Evolutionary conservation across 768 basidiomycete species (phyloP).

Genomic region (Boletus barrowsii): DNA sequence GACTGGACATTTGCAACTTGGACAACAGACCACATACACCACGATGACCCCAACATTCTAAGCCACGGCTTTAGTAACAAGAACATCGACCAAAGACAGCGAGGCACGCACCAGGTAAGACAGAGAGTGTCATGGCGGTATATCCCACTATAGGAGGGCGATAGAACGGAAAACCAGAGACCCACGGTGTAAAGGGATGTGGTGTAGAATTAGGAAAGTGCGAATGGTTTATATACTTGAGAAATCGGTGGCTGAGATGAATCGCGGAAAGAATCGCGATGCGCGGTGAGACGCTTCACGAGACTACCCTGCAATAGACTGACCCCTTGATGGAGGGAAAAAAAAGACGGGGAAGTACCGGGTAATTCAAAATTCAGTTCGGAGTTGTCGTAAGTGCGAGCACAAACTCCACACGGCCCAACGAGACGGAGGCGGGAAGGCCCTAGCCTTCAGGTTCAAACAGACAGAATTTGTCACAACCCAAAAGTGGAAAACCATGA

Average conservation of each 20-base stretch:
- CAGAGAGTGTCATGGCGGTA: conserved; percentile 22
- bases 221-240: conserved; percentile 24
- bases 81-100: neutral
- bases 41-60: conserved; percentile 81
- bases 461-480: too few species aligned
- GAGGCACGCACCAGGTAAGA: conserved; percentile 26
- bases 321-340: neutral
- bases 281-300: neutral
- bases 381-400: conserved; percentile 12
- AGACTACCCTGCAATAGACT: neutral
- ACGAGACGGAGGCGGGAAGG: neutral
- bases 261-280: conserved; percentile 3
- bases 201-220: neutral
- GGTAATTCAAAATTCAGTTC: conserved; percentile 1
- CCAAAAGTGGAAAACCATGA: too few species aligned
- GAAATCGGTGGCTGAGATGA: conserved; percentile 22
- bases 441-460: too few species aligned
- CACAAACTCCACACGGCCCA: neutral
- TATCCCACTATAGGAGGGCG: neutral
- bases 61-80: neutral
- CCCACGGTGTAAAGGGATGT: neutral
- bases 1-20: neutral
- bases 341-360: neutral
- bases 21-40: conserved; percentile 50
- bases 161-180: neutral